Evolutionary conservation across 805 yeast genomes (phyloP).

Genomic region (Candida wancherniae): DNA sequence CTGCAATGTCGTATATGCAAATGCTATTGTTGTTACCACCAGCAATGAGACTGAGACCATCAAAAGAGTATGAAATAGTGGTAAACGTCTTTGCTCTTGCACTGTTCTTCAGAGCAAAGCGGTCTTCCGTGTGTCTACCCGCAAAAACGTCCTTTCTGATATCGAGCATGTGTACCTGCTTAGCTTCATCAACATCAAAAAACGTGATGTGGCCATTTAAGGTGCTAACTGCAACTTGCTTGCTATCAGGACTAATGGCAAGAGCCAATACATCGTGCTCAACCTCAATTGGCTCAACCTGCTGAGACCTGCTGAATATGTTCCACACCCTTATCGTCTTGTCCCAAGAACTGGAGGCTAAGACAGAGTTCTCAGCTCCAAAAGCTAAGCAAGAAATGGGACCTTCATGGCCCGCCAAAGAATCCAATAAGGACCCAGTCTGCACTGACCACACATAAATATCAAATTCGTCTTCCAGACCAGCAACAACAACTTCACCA

Average conservation of each 20-base stretch:
- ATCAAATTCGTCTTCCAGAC: slow-evolving; percentile 83
- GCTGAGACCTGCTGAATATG: slow-evolving; percentile 79
- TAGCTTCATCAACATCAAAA: slow-evolving; percentile 79
- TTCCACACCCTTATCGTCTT: slow-evolving; percentile 91
- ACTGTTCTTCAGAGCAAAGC: slow-evolving; percentile 76
- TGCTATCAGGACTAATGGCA: slow-evolving; percentile 89
- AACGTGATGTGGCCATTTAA: slow-evolving; percentile 82
- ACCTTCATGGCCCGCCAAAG: slow-evolving; percentile 90
- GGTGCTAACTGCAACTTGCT: slow-evolving; percentile 81
- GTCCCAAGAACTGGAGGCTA: slow-evolving; percentile 97
- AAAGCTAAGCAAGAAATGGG: slow-evolving; percentile 87
- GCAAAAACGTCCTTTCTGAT: slow-evolving; percentile 80
- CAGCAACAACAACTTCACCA: slow-evolving; percentile 95
- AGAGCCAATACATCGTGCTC: slow-evolving; percentile 79
- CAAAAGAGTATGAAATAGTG: slow-evolving; percentile 78
- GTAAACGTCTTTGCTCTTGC: slow-evolving; percentile 81
- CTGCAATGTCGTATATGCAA: slow-evolving; percentile 84
- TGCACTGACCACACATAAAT: slow-evolving; percentile 97
- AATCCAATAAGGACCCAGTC: slow-evolving; percentile 85
- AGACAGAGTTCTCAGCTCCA: slow-evolving; percentile 67
- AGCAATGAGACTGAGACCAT: slow-evolving; percentile 82
- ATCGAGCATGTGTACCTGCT: slow-evolving; percentile 78
- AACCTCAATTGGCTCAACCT: slow-evolving; percentile 86
- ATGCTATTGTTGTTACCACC: slow-evolving; percentile 92
- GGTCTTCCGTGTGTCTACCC: slow-evolving; percentile 79